Base-by-base conservation (phyloP, 257 asterid genomes). In the Nyctanthes arbortristis region DNA sequence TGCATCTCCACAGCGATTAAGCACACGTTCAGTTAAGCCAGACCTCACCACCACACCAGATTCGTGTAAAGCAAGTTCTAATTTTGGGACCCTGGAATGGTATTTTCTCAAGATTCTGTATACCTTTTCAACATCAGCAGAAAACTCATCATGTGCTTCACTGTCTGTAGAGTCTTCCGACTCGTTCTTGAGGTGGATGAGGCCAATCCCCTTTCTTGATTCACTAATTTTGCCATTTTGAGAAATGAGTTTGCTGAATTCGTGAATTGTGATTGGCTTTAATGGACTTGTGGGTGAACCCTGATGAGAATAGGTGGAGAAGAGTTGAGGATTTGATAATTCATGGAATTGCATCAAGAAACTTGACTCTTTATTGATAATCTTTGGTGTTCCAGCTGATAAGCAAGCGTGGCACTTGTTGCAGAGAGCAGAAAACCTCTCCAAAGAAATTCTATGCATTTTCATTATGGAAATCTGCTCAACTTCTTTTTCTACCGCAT, bases 1-100 rank as follows among this genome's bases (percentile, higher is more conserved):
- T 71, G 97, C 95, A 86, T 91, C 94, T 18, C 98, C 97, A 69
- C 97, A 90, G 35, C 98, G 96, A 63, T 78, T 85, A 76, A 90
- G 84, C 37, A 93, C 97, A 59, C 97, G 80, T 75, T 93, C 96
- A 24, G 97, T 86, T 69, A 93, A 80, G 5, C 97, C 96, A 55
- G 89, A 34, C 67, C 97, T 84, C 27, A 85, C 78, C 32, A 71
- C 70, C 57, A 87, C 82, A 70, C 96, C 96, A 35, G 96, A 93
- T 74, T 89, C 85, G 34, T 77, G 80, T 78, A 93, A 79, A 63
- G 98, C 97, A 79, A 87, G 96, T 76, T 93, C 97, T 73, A 91
- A 75, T 73, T 88, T 93, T 5, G 96, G 96, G 62, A 85, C 91
- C 72, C 92, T 79, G 16, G 97, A 85, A 73, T 90, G 92, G 52